Conservation (phyloP, 2,329 filamentous ascomycete species). For the Colletotrichum trifolii region DNA sequence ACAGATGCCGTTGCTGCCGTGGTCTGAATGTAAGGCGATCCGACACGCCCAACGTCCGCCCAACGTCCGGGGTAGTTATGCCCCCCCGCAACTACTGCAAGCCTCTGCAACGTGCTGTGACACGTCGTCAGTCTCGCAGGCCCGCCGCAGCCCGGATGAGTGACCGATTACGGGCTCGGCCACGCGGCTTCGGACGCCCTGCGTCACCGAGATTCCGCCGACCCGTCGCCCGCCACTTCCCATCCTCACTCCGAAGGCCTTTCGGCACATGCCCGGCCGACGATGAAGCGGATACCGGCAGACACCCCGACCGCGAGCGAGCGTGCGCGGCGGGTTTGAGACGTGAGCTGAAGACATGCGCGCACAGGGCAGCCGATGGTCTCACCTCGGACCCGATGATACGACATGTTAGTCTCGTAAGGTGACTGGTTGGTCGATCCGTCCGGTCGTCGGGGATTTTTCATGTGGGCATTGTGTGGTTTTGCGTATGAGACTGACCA, state of each 20-base stretch:
- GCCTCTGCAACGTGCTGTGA: conserved; percentile 4
- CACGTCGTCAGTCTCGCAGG: neutral
- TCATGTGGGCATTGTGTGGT: too few relatives aligned
- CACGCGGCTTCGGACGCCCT: too few relatives aligned
- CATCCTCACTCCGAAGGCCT: neutral
- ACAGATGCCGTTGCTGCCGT: neutral
- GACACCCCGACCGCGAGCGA: neutral
- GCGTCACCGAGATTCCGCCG: too few relatives aligned
- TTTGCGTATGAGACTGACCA: too few relatives aligned
- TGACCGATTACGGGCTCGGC: neutral
- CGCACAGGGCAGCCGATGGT: conserved; percentile 31
- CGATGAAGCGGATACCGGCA: conserved; percentile 11
- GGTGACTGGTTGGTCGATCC: conserved; percentile 30
- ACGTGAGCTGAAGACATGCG: too few relatives aligned
- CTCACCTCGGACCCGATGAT: conserved; percentile 29
- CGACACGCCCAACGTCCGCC: conserved; percentile 11
- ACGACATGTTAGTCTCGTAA: conserved; percentile 27
- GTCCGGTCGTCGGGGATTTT: conserved; percentile 20
- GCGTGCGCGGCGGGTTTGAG: neutral
- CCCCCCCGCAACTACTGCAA: neutral
- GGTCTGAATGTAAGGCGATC: conserved; percentile 8
- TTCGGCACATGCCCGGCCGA: conserved; percentile 16
- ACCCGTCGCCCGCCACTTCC: neutral
- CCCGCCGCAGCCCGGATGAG: neutral
- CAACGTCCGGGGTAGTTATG: neutral